Conservation (phyloP, 352 stramenopile genomes). For the Hyphochytrium catenoides region DNA sequence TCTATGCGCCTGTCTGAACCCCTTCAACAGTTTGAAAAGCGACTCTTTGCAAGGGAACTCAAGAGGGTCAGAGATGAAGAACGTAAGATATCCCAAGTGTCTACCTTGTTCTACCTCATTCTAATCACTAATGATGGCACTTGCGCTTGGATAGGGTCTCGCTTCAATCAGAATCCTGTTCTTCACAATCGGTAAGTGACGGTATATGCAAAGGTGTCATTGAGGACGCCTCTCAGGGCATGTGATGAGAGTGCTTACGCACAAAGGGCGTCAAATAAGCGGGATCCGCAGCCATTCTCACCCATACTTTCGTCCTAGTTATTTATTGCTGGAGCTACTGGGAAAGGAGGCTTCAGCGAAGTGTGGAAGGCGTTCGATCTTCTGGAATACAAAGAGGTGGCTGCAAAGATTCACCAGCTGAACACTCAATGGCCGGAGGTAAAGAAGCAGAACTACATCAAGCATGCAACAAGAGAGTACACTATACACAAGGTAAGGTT, state of each 20-base stretch:
- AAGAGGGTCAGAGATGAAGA: no score
- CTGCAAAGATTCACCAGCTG: constrained; percentile 77
- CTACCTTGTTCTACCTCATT: no score
- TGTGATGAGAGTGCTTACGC: constrained; percentile 5
- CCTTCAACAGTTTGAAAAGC: no score
- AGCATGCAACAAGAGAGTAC: constrained; percentile 76
- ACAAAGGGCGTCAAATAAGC: no score
- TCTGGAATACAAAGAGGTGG: constrained; percentile 11
- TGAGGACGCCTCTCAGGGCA: neutral
- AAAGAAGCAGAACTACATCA: constrained; percentile 72
- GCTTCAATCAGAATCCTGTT: constrained; percentile 25
- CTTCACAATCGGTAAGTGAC: constrained; percentile 9
- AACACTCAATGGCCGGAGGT: constrained; percentile 57
- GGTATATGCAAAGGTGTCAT: neutral
- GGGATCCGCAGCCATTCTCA: no score
- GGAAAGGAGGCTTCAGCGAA: constrained; percentile 78
- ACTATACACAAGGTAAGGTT: constrained; percentile 44
- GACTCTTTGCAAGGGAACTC: no score
- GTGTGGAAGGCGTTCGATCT: constrained; percentile 64
- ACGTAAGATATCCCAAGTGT: no score
- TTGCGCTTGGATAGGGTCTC: constrained; percentile 34
- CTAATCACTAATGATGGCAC: no score
- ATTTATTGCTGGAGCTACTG: constrained; percentile 53
- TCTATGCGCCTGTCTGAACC: no score
- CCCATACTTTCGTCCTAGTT: constrained; percentile 44